Evolutionary conservation across 2,329 filamentous ascomycete genomes (phyloP).

Genomic region (Didymella pomorum): DNA sequence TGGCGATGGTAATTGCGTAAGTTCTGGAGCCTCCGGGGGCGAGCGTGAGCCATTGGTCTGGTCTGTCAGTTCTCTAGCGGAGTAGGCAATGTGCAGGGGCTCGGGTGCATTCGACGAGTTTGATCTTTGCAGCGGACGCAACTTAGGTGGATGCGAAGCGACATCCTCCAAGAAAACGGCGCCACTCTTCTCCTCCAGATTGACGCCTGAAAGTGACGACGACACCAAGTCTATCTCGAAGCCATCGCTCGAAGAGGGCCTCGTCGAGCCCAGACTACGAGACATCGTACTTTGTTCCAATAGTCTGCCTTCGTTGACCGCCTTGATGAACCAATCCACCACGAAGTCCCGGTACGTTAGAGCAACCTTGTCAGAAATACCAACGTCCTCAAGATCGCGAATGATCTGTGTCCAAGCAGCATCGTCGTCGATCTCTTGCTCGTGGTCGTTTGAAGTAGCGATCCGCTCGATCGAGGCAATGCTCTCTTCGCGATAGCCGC

Average conservation of each 20-base stretch:
- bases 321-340: constrained; percentile 41
- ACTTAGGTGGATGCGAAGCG: background rate
- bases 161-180: background rate
- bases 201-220: background rate
- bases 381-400: constrained; percentile 44
- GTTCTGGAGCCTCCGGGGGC: background rate
- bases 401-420: constrained; percentile 44
- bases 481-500: constrained; percentile 43
- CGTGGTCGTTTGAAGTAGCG: constrained; percentile 18
- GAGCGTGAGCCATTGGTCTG: too few relatives aligned
- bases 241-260: constrained; percentile 15
- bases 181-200: background rate
- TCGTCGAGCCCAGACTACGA: constrained; percentile 14
- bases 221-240: constrained; percentile 2
- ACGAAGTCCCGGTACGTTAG: constrained; percentile 39
- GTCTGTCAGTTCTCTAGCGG: background rate
- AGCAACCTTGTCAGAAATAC: constrained; percentile 35
- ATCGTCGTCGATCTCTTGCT: constrained; percentile 33
- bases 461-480: constrained; percentile 37
- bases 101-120: constrained; percentile 15
- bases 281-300: constrained; percentile 29
- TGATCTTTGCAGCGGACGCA: constrained; percentile 2
- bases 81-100: background rate
- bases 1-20: background rate
- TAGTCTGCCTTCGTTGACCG: constrained; percentile 43